Evolutionary conservation across 2,329 filamentous ascomycete genomes (phyloP).

Genomic region (Alternaria ventricosa): DNA sequence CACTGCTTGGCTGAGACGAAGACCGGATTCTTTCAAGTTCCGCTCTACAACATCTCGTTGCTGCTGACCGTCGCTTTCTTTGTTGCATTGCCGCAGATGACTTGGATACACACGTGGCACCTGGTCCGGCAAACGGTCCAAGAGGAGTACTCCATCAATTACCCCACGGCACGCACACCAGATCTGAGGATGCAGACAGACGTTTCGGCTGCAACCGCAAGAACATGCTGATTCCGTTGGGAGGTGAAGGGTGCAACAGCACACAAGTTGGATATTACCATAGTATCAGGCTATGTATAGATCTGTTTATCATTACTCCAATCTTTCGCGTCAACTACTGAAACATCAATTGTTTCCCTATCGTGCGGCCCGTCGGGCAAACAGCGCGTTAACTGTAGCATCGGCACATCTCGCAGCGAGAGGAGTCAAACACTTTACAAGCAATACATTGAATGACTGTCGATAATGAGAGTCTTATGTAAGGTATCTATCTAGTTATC

Average conservation of each 20-base stretch:
- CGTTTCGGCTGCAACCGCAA: background rate
- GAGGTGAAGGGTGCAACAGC: background rate
- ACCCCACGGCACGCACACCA: background rate
- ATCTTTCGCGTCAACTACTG: background rate
- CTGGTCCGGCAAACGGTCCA: background rate
- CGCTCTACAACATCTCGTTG: background rate
- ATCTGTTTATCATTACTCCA: conserved; percentile 4
- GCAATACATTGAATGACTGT: background rate
- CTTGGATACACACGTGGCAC: background rate
- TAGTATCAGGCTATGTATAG: conserved; percentile 5
- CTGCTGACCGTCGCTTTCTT: background rate
- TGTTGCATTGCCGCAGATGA: background rate
- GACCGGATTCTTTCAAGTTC: conserved; percentile 4
- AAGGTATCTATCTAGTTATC: conserved; percentile 8
- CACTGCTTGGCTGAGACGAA: conserved; percentile 8
- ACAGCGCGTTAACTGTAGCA: background rate
- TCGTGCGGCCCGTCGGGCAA: background rate
- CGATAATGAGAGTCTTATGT: background rate
- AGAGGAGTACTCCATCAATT: background rate
- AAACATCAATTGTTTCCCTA: background rate
- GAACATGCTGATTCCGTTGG: background rate
- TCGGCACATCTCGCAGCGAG: background rate
- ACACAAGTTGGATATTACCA: conserved; percentile 4
- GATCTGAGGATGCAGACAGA: background rate
- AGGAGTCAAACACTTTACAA: background rate